Percentiles rank a stretch among this genome's conserved stretches.
These are phyloP conservation scores for Pichia deserticola DNA, from an alignment of 805 yeast species.

Conservation along the genomic window DNA sequence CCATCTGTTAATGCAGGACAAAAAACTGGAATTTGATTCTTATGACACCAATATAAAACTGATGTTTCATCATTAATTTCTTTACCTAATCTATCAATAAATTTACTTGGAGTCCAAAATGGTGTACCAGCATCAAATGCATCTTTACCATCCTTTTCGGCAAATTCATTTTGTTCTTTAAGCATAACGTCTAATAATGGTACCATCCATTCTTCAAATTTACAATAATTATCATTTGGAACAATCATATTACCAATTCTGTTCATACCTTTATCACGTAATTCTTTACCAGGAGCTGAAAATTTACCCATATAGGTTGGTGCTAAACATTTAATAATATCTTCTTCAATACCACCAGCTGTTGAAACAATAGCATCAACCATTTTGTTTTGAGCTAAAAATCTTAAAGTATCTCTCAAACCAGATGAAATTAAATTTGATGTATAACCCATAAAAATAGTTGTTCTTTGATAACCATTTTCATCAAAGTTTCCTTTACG, in stretches of 20 bases:
- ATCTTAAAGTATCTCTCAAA: slow-evolving; percentile 81
- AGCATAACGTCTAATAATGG: slow-evolving; percentile 84
- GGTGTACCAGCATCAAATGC: slow-evolving; percentile 58
- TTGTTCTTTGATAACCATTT: slow-evolving; percentile 71
- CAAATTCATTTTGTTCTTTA: slow-evolving; percentile 76
- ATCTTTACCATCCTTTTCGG: slow-evolving; percentile 44
- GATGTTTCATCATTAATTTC: slow-evolving; percentile 92
- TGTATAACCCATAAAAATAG: slow-evolving; percentile 93
- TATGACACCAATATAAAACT: slow-evolving; percentile 96
- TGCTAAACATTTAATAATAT: slow-evolving; percentile 90
- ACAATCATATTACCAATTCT: slow-evolving; percentile 95
- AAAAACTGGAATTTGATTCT: slow-evolving; percentile 90
- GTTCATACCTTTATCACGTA: slow-evolving; percentile 94
- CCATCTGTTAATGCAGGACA: slow-evolving; percentile 99
- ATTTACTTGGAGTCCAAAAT: slow-evolving; percentile 92
- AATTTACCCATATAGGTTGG: slow-evolving; percentile 95
- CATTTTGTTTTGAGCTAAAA: slow-evolving; percentile 85
- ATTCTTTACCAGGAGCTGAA: slow-evolving; percentile 64
- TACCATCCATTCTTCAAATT: slow-evolving; percentile 97
- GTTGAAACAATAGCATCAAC: slow-evolving; percentile 94
- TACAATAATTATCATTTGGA: slow-evolving; percentile 96
- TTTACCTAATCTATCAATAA: slow-evolving; percentile 89
- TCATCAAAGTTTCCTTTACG: slow-evolving; percentile 73
- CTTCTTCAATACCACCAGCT: slow-evolving; percentile 99
- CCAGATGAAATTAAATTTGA: slow-evolving; percentile 95